Conservation (phyloP, 169 alveolate species). For the Cryptosporidium canis region DNA sequence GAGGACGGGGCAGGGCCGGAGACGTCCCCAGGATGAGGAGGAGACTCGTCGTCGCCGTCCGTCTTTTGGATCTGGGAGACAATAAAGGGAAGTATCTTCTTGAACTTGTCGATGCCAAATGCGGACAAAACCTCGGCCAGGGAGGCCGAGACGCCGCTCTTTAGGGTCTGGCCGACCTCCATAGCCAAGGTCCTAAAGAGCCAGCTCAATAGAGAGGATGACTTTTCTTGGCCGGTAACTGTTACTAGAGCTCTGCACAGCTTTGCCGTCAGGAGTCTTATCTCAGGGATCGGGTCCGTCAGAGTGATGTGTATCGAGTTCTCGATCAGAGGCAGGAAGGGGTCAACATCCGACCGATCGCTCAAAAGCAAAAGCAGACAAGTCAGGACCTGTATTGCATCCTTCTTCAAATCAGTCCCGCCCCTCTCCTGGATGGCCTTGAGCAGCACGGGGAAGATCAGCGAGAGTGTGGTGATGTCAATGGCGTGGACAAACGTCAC, state of each 20-base stretch:
- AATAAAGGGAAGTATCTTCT: slow-evolving; percentile 60
- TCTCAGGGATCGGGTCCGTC: slow-evolving; percentile 68
- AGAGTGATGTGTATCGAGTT: slow-evolving; percentile 34
- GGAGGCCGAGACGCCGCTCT: slow-evolving; percentile 65
- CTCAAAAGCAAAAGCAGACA: slow-evolving; percentile 9
- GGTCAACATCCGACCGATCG: slow-evolving; percentile 33
- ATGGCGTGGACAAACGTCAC: slow-evolving; percentile 47
- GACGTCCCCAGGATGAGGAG: background rate
- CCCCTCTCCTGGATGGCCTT: slow-evolving; percentile 57
- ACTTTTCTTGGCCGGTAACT: slow-evolving; percentile 46
- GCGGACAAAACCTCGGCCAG: slow-evolving; percentile 59
- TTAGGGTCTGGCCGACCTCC: slow-evolving; percentile 60
- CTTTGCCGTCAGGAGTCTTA: slow-evolving; percentile 54
- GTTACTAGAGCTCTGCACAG: slow-evolving; percentile 31
- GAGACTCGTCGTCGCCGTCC: background rate
- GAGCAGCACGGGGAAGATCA: slow-evolving; percentile 50
- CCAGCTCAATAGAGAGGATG: slow-evolving; percentile 41
- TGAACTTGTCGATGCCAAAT: slow-evolving; percentile 60
- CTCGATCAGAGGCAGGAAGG: slow-evolving; percentile 32
- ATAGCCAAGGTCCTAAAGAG: slow-evolving; percentile 8
- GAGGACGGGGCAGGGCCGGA: background rate
- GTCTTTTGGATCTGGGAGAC: background rate
- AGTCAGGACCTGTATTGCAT: slow-evolving; percentile 35
- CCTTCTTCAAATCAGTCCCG: slow-evolving; percentile 36
- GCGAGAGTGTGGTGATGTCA: slow-evolving; percentile 46